phyloP scores from a whole-genome alignment of 306 rosid species.

The Sophora flavescens region DNA sequence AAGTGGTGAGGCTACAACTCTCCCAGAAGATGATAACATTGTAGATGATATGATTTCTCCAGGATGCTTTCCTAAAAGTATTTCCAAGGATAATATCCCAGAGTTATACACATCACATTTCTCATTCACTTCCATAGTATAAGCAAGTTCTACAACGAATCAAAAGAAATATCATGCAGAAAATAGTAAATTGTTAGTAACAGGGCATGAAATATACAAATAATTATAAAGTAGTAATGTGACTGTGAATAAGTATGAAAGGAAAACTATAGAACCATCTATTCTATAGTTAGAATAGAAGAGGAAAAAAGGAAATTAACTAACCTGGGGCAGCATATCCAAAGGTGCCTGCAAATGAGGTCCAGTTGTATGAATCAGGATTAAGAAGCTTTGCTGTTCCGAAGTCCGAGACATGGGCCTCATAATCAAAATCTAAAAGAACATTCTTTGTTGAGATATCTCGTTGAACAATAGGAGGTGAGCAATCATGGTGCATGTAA shows the following conservation, averaged over 20 bases:
- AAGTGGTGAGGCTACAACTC: no score
- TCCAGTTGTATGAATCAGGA: conserved; percentile 37
- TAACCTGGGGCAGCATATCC: conserved; percentile 47
- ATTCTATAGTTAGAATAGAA: no score
- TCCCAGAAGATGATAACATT: neutral
- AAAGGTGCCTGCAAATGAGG: conserved; percentile 33
- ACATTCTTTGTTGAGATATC: conserved; percentile 40
- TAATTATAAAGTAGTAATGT: neutral
- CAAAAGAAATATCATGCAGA: neutral
- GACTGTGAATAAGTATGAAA: neutral
- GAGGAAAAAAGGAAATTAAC: neutral
- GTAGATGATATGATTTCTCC: neutral
- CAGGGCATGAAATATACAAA: neutral
- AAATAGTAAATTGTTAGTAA: neutral
- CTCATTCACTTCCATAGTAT: no score
- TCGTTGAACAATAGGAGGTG: conserved; percentile 34
- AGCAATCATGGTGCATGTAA: conserved; percentile 43
- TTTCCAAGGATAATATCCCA: conserved; percentile 41
- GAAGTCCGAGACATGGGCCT: conserved; percentile 36
- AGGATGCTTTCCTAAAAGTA: conserved; percentile 30
- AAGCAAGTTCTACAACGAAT: neutral
- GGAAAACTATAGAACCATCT: neutral
- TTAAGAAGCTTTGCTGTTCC: conserved; percentile 33
- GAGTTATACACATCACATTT: neutral
- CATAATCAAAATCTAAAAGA: conserved; percentile 36